Conservation (phyloP, 352 stramenopile genomes). For the Phytophthora meadii region DNA sequence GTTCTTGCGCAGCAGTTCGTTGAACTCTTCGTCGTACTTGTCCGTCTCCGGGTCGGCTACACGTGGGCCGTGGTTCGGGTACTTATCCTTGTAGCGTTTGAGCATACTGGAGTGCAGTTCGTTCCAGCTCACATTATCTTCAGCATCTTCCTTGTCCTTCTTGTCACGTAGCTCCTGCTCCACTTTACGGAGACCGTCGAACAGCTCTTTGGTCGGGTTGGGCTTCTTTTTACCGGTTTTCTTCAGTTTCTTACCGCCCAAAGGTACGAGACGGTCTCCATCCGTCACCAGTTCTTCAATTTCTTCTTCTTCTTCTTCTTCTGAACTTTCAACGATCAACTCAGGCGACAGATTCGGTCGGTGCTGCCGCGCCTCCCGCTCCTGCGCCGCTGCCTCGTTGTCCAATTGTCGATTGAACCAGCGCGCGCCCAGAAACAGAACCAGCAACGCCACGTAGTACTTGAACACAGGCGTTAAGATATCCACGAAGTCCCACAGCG, state of each 20-base stretch:
- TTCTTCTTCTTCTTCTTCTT: constrained; percentile 56
- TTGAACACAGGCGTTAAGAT: constrained; percentile 72
- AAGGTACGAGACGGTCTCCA: constrained; percentile 50
- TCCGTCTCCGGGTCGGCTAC: constrained; percentile 56
- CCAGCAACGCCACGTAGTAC: constrained; percentile 75
- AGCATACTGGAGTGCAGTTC: constrained; percentile 78
- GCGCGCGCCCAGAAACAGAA: constrained; percentile 63
- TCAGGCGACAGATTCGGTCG: constrained; percentile 57
- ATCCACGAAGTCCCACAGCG: constrained; percentile 62
- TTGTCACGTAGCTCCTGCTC: constrained; percentile 55
- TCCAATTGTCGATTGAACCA: constrained; percentile 71
- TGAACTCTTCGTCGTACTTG: constrained; percentile 87
- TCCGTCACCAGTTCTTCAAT: constrained; percentile 80
- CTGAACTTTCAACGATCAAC: constrained; percentile 53
- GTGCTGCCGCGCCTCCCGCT: constrained; percentile 38
- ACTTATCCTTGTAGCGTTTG: constrained; percentile 75
- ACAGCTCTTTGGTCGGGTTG: constrained; percentile 61
- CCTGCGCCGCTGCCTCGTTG: constrained; percentile 49
- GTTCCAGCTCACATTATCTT: constrained; percentile 80
- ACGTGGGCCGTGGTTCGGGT: constrained; percentile 63
- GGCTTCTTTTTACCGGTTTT: constrained; percentile 45
- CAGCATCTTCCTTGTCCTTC: constrained; percentile 52
- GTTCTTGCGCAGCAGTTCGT: constrained; percentile 80
- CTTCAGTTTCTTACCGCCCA: constrained; percentile 30
- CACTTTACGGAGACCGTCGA: constrained; percentile 78